Percentiles rank a stretch among this genome's conserved stretches.
phyloP scores from a whole-genome alignment of 108 stramenopile genomes.

The Craspedostauros australis region DNA sequence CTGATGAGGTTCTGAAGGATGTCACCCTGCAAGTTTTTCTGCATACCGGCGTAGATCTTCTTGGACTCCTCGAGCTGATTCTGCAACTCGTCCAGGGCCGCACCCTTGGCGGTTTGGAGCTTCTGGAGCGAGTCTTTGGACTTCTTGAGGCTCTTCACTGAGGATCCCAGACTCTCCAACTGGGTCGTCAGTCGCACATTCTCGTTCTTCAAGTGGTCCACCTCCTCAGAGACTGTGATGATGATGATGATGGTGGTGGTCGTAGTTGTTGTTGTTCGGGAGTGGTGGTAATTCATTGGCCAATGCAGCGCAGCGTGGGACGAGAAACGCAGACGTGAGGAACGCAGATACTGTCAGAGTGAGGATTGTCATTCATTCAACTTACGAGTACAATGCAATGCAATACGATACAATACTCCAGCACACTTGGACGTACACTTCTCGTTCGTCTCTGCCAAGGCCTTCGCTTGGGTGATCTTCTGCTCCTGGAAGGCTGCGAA shows the following conservation, averaged over 20 bases:
- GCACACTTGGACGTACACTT: too few species aligned
- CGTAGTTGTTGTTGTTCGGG: too few species aligned
- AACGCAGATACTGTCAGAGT: too few species aligned
- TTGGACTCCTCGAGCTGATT: conserved; percentile 25
- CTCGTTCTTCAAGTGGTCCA: conserved; percentile 22
- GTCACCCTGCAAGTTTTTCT: conserved; percentile 15
- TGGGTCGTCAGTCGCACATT: conserved; percentile 20
- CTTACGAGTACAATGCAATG: too few species aligned
- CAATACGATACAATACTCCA: too few species aligned
- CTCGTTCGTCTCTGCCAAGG: conserved; percentile 32
- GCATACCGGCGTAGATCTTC: conserved; percentile 19
- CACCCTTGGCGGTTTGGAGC: conserved; percentile 11
- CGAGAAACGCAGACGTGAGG: too few species aligned
- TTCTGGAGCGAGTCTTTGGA: conserved; percentile 25
- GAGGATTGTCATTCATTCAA: too few species aligned
- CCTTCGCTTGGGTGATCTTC: conserved; percentile 32
- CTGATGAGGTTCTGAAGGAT: conserved; percentile 28
- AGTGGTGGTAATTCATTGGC: too few species aligned
- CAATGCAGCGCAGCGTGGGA: too few species aligned
- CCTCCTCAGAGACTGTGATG: conserved; percentile 24
- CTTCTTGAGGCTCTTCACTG: conserved; percentile 25
- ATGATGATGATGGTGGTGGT: too few species aligned
- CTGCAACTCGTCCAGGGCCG: conserved; percentile 29
- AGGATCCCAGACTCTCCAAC: conserved; percentile 15
- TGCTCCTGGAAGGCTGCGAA: conserved; percentile 36